Evolutionary conservation across 208 protist genomes (phyloP).

Genomic region (Acanthamoeba royreba): DNA sequence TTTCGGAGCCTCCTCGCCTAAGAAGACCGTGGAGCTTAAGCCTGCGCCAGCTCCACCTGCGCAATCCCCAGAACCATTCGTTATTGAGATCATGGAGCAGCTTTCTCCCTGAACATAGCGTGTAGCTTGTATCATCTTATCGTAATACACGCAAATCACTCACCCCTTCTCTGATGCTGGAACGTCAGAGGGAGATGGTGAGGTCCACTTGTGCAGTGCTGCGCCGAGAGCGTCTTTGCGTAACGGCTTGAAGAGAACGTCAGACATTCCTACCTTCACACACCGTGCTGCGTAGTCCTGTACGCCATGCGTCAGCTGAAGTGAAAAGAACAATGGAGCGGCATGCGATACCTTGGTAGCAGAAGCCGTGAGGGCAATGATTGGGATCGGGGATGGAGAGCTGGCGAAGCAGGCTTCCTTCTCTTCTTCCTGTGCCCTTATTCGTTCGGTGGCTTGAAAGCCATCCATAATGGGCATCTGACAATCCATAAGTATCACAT

Average conservation of each 20-base stretch:
- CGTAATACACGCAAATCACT: too few relatives aligned
- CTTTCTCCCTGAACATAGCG: too few relatives aligned
- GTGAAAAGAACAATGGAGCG: background rate
- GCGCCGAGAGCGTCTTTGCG: background rate
- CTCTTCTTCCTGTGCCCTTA: background rate
- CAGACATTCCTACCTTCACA: background rate
- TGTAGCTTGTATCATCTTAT: too few relatives aligned
- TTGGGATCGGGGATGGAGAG: background rate
- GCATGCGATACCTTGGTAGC: background rate
- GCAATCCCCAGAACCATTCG: too few relatives aligned
- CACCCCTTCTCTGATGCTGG: too few relatives aligned
- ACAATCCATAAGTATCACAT: background rate
- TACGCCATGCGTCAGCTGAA: background rate
- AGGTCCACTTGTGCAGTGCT: background rate
- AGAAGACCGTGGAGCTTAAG: too few relatives aligned
- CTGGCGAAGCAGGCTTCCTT: background rate
- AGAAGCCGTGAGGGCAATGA: background rate
- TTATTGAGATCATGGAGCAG: too few relatives aligned
- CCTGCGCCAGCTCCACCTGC: too few relatives aligned
- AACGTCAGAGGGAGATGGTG: too few relatives aligned
- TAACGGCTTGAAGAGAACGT: background rate
- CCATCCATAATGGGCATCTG: slow-evolving; percentile 39
- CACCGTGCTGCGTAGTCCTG: background rate
- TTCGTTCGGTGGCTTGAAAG: background rate
- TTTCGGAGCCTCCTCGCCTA: too few relatives aligned